Conservation (phyloP, 176 grass and related monocot species). For the Olyra latifolia region DNA sequence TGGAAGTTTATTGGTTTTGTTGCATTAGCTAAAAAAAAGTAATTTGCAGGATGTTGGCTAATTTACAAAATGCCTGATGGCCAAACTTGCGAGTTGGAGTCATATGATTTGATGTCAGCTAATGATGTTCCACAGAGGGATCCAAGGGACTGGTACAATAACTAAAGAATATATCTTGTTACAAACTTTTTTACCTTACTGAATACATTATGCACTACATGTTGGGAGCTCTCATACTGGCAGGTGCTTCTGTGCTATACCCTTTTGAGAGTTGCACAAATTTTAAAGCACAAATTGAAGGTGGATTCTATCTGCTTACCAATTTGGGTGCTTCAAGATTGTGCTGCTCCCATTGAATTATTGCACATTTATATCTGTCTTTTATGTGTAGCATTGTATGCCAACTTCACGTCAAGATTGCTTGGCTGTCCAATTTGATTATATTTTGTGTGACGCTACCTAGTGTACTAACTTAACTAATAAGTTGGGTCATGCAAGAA, state of each 20-base stretch:
- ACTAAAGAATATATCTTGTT: constrained; percentile 21
- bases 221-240: background rate
- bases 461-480: background rate
- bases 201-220: background rate
- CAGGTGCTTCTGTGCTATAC: background rate
- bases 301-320: background rate
- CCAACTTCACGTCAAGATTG: background rate
- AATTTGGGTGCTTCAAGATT: background rate
- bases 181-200: background rate
- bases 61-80: constrained; percentile 62
- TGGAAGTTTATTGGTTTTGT: constrained; percentile 25
- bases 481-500: background rate
- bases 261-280: background rate
- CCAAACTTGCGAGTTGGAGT: constrained; percentile 67
- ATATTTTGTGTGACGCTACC: background rate
- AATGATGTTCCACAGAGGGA: constrained; percentile 90
- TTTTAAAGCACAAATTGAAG: background rate
- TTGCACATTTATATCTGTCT: background rate
- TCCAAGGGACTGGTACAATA: constrained; percentile 87
- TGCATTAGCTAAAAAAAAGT: constrained; percentile 31
- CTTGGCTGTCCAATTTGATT: constrained; percentile 15
- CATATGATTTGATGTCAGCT: constrained; percentile 93
- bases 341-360: background rate
- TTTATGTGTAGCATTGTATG: background rate
- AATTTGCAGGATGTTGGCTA: constrained; percentile 82